phyloP scores from a whole-genome alignment of 805 yeast species.

The Diddensiella transvaalensis region DNA sequence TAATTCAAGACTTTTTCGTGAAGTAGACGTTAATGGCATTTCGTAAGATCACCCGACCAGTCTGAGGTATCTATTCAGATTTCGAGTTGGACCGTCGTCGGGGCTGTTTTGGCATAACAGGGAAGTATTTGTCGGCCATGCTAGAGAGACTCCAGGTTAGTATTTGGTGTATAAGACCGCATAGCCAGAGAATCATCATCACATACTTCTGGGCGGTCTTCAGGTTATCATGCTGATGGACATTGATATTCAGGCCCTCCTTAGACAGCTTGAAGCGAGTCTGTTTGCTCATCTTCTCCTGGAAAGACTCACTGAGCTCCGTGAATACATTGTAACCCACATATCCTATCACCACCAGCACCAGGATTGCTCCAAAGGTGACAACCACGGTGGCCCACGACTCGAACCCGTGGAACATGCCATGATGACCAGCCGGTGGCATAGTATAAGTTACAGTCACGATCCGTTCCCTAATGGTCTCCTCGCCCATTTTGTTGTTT shows the following conservation, averaged over 20 bases:
- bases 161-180: background rate
- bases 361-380: conserved; percentile 10
- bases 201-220: conserved; percentile 19
- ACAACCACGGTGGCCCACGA: conserved; percentile 2
- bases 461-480: background rate
- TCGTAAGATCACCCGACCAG: too few species aligned
- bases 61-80: background rate
- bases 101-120: background rate
- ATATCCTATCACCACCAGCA: conserved; percentile 18
- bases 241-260: conserved; percentile 18
- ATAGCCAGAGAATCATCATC: too few species aligned
- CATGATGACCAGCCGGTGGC: background rate
- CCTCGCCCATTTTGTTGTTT: background rate
- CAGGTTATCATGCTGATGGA: conserved; percentile 13
- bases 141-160: conserved; percentile 1
- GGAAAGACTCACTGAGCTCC: conserved; percentile 12
- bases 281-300: conserved; percentile 15
- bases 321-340: conserved; percentile 15
- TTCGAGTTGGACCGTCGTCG: background rate
- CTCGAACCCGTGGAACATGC: background rate
- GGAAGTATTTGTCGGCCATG: conserved; percentile 6
- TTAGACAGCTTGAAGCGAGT: conserved; percentile 17
- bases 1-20: too few species aligned
- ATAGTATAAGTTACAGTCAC: conserved; percentile 9
- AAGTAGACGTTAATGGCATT: too few species aligned